phyloP scores from a whole-genome alignment of 2,329 filamentous ascomycete species.

The Phyllosticta paracitricarpa region DNA sequence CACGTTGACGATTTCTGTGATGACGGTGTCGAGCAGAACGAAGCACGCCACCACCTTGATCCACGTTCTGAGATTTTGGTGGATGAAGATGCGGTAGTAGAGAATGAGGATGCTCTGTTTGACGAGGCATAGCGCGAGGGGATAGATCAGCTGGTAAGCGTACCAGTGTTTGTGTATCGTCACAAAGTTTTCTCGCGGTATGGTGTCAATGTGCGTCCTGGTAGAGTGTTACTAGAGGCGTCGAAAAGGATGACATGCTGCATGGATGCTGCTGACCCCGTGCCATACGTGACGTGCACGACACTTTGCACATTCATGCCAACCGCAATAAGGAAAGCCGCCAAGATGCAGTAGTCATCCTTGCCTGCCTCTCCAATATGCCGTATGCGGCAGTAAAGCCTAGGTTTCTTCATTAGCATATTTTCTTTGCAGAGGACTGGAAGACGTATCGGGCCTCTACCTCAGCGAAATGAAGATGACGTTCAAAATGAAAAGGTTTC shows the following conservation, averaged over 20 bases:
- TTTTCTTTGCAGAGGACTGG: too few relatives aligned
- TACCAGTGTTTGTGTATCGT: conserved; percentile 18
- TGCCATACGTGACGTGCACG: conserved; percentile 13
- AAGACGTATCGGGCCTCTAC: not conserved
- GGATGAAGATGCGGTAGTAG: conserved; percentile 16
- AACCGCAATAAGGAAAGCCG: conserved; percentile 9
- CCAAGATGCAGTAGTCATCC: conserved; percentile 16
- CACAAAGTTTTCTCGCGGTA: conserved; percentile 12
- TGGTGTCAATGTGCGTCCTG: conserved; percentile 13
- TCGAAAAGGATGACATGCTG: not conserved
- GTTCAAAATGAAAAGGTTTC: conserved; percentile 12
- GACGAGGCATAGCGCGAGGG: conserved; percentile 16
- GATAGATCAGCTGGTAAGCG: conserved; percentile 19
- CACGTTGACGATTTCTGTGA: conserved; percentile 15
- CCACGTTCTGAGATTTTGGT: conserved; percentile 12
- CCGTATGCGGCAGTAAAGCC: conserved; percentile 12
- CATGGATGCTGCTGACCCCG: conserved; percentile 8
- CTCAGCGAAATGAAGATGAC: conserved; percentile 10
- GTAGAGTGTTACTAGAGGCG: not conserved
- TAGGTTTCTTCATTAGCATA: not conserved
- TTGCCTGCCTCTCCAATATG: conserved; percentile 12
- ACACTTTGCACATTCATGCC: conserved; percentile 11
- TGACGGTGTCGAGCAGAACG: conserved; percentile 12
- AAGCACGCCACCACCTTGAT: conserved; percentile 10
- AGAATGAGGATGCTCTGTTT: conserved; percentile 18